These are phyloP conservation scores for Eucalyptus leucophloia DNA, from an alignment of 345 rosid genomes.

Conservation along the genomic window DNA sequence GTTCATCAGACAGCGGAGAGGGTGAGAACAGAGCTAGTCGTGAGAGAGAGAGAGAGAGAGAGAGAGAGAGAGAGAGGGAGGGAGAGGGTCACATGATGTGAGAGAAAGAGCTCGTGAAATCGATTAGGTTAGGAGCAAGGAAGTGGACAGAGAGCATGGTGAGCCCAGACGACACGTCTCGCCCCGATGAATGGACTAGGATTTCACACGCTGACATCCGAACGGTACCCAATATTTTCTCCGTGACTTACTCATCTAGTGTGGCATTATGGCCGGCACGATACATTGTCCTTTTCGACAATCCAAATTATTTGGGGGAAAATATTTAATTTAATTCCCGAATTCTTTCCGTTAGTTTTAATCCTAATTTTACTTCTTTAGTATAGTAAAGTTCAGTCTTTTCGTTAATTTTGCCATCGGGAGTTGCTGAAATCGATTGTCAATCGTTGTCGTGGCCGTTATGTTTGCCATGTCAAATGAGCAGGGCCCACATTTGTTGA, in stretches of 20 bases:
- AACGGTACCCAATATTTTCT: no score
- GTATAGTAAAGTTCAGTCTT: background rate
- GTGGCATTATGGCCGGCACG: background rate
- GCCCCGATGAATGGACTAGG: fast-evolving
- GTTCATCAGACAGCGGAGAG: no score
- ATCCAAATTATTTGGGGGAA: background rate
- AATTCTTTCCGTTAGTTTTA: background rate
- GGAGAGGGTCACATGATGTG: no score
- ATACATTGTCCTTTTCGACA: background rate
- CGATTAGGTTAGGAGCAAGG: no score
- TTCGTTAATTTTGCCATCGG: background rate
- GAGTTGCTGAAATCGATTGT: background rate
- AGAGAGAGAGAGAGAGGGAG: no score
- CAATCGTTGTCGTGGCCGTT: background rate
- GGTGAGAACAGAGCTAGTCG: no score
- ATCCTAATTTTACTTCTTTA: background rate
- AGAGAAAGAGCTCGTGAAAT: no score
- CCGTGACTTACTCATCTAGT: background rate
- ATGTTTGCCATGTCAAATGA: background rate
- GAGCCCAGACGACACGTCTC: no score
- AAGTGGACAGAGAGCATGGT: no score
- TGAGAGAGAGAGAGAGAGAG: no score
- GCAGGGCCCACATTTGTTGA: background rate
- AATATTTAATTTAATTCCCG: background rate
- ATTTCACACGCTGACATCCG: no score